A percentile compares a stretch with the other conserved stretches of the same genome.
Evolutionary conservation across 1,139 yeast species (phyloP).

Genomic region (Saccharomyces uvarum): DNA sequence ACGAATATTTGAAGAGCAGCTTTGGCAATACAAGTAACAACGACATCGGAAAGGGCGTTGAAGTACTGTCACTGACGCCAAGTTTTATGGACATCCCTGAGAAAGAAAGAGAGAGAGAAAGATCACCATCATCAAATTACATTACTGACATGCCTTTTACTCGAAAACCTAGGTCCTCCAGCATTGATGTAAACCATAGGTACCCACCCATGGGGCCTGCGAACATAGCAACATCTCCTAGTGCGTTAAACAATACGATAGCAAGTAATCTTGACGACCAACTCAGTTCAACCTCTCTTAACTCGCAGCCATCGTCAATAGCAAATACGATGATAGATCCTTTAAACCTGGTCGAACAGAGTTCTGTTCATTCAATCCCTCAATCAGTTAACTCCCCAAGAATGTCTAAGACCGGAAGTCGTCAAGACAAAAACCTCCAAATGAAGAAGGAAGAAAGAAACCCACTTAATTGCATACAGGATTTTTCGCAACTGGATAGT

Average conservation of each 20-base stretch:
- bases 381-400: constrained; percentile 3
- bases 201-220: constrained; percentile 7
- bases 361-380: not conserved
- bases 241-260: constrained; percentile 14
- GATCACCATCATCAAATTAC: not conserved
- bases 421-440: constrained; percentile 2
- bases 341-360: constrained; percentile 4
- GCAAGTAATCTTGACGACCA: constrained; percentile 13
- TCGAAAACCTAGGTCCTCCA: constrained; percentile 21
- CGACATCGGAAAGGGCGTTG: constrained; percentile 29
- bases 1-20: constrained; percentile 10
- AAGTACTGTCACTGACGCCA: constrained; percentile 35
- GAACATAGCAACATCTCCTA: constrained; percentile 5
- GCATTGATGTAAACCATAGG: constrained; percentile 25
- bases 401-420: constrained; percentile 5
- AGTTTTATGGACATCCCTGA: constrained; percentile 35
- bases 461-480: constrained; percentile 6
- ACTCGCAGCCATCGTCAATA: constrained; percentile 13
- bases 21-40: constrained; percentile 17
- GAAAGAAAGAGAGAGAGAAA: not conserved
- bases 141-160: not conserved
- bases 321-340: constrained; percentile 6
- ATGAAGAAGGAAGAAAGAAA: constrained; percentile 4
- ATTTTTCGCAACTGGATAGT: constrained; percentile 1
- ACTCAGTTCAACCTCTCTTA: constrained; percentile 10